Percentiles rank a stretch among this genome's conserved stretches.
These are phyloP conservation scores for Pterulicium gracile DNA, from an alignment of 1,284 basidiomycete species.

Conservation along the genomic window DNA sequence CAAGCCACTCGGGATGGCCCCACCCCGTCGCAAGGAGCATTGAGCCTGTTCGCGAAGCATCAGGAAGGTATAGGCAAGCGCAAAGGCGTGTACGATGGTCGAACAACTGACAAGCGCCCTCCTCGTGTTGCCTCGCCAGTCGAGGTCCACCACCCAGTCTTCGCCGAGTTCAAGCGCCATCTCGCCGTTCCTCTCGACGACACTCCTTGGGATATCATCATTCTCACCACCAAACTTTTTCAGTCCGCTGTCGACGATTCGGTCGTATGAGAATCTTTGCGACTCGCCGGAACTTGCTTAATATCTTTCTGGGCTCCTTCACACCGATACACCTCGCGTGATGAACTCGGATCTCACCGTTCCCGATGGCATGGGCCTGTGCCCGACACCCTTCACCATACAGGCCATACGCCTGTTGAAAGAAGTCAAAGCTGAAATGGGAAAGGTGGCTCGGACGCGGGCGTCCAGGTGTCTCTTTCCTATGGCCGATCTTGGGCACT, in stretches of 20 bases:
- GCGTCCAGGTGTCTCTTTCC: not conserved
- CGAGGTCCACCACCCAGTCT: not conserved
- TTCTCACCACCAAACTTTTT: not conserved
- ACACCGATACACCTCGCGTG: not conserved
- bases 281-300: not conserved
- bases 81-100: conserved; percentile 1
- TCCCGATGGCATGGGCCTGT: not conserved
- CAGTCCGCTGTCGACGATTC: not conserved
- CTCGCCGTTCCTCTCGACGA: not conserved
- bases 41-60: not conserved
- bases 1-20: not conserved
- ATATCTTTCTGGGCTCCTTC: not conserved
- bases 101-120: not conserved
- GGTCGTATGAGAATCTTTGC: not conserved
- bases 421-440: conserved; percentile 1
- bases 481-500: not conserved
- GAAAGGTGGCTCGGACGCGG: not conserved
- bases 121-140: not conserved
- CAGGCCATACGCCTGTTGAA: not conserved
- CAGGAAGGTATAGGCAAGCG: not conserved
- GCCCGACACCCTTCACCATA: not conserved
- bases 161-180: conserved; percentile 1
- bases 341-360: not conserved
- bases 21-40: not conserved
- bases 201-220: not conserved